phyloP scores from a whole-genome alignment of 257 asterid genomes.

The Primulina huaijiensis region DNA sequence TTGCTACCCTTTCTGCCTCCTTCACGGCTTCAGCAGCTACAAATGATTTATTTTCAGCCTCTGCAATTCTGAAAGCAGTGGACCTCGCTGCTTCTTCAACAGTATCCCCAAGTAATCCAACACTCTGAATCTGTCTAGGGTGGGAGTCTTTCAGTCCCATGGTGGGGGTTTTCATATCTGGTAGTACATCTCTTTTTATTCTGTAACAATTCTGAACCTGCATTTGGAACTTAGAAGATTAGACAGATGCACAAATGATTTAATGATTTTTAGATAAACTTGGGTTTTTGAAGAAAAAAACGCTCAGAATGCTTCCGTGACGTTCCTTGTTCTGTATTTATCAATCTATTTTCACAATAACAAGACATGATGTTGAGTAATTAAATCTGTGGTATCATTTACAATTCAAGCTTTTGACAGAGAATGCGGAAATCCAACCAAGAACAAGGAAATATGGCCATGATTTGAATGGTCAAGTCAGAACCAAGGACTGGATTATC shows the following conservation, averaged over 20 bases:
- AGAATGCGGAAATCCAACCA: not conserved
- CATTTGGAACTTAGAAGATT: slow-evolving; percentile 19
- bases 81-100: slow-evolving; percentile 52
- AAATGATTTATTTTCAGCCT: slow-evolving; percentile 76
- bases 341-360: not conserved
- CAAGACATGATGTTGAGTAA: not conserved
- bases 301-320: not conserved
- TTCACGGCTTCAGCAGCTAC: slow-evolving; percentile 73
- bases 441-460: not conserved
- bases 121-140: slow-evolving; percentile 41
- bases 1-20: slow-evolving; percentile 73
- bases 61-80: slow-evolving; percentile 63
- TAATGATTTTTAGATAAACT: not conserved
- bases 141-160: slow-evolving; percentile 40
- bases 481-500: not conserved
- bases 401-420: not conserved
- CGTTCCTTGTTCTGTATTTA: not conserved
- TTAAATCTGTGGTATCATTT: not conserved
- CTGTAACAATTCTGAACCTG: slow-evolving; percentile 63
- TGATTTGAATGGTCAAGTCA: not conserved
- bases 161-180: slow-evolving; percentile 28
- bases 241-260: not conserved
- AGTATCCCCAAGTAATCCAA: slow-evolving; percentile 53
- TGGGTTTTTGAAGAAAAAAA: not conserved
- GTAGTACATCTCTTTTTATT: slow-evolving; percentile 42